Evolutionary conservation across 2,329 filamentous ascomycete species (phyloP), one percentile per base, ranked within the genome.

Genomic region (Trichoderma aggressivum): DNA sequence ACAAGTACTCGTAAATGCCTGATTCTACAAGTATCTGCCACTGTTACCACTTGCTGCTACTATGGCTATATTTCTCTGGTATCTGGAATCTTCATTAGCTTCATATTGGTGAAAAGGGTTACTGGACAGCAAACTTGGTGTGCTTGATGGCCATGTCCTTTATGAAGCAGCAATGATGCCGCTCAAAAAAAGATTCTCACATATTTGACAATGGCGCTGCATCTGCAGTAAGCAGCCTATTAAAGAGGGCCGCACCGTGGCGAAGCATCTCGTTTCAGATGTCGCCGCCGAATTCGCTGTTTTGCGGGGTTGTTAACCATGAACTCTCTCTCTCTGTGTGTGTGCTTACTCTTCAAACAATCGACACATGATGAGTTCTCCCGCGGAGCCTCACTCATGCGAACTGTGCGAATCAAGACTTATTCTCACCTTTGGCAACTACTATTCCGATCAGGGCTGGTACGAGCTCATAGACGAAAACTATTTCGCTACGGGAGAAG

Each of bases 391-490:
- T 47, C 66, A 69, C 14, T 61, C 56, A 21, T 69, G 56, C 56
- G 11, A 34, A 30, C 56, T 69, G 21, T 60, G 66, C 12, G n/a
- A 61, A 36, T 36, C 56, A 2, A 34, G 56, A 34, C 11, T 69
- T 5, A 69, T 26, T 1, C 39, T 60, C 39, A 69, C 66, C 3
- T 69, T 61, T 18, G 66, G 66, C 36, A 69, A 69, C 55, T 61
- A 69, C 21, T 69, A 69, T 30, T 61, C 56, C 11, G 56, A 61
- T 8, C 39, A 61, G 16, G 56, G 66, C 24, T 69, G 66, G 55
- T 69, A 28, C 11, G 56, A 69, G 16, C 66, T 60, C 28, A 69
- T 61, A 21, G 55, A 68, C 11, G 65, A 68, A 36, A 68, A 69
- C 21, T 69, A 69, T 10, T 36, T 53, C 56, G 66, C 66, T 21